Base-by-base conservation (phyloP, 768 basidiomycete genomes). In the Hygrophorus russula region DNA sequence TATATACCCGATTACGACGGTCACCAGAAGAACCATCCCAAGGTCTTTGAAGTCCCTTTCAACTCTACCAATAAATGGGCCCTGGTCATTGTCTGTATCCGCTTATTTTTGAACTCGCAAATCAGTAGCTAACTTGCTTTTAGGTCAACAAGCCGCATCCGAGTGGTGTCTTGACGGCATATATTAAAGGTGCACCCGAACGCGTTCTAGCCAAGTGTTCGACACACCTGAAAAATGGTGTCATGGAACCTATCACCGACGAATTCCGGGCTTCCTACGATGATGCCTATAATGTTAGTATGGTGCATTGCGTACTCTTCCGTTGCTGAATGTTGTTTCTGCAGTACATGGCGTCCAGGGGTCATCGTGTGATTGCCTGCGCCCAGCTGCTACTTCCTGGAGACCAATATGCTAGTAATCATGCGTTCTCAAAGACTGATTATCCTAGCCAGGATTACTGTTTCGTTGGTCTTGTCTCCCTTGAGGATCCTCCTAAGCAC, bases 61-160 rank as follows among this genome's bases (percentile, higher is more conserved):
- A 82, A 82, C 54, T 77, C 79, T 8, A 74, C 72, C 13, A 81
- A 81, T 55, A 82, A 82, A 62, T 82, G 80, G 80, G 79, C 80
- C 15, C 56, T 82, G 41, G 76, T 77, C 37, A 78, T 80, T 36
- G 79, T 79, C 43, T 56, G 73, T 67, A 3, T 11, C 29, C 2
- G 13, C 30, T 13, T 28, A 5, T 15, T 12, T 36, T n/a, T 5
- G 5, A n/a, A 14, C 4, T 18, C 24, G 46, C 7, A 28, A 18
- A 17, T 40, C 38, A 39, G 17, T 40, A 12, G 34, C 46, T 24
- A 38, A 46, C 36, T 42, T 14, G 5, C 39, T 10, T 39, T 10
- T 41, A 80, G 78, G 58, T 80, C 30, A 67, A 76, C 43, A 80
- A 76, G 56, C 56, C 66, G 2, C 79, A 81, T 52, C 45, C 51